Evolutionary conservation across 371 early-diverging fungal genomes (phyloP), one percentile per base, ranked within the genome.

Genomic region (Rhizomucor miehei): DNA sequence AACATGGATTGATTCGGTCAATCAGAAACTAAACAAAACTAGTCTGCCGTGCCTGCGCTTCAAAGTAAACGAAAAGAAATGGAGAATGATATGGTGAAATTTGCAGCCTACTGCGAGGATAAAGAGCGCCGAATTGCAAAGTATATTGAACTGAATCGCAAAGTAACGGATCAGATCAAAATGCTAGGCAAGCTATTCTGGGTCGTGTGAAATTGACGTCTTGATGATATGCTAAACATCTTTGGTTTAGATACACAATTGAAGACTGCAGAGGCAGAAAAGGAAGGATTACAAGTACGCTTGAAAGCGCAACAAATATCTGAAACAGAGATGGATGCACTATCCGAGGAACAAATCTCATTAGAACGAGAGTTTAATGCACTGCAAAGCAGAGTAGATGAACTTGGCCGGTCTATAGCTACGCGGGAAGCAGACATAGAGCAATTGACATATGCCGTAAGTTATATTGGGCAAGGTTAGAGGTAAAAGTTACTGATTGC

Each of bases 41-140:
- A 88, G 79, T 78, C 87, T 0, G 85, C 88, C 1, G 65, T 89
- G 2, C 68, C 71, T 19, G 60, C 60, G 16, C 60, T 84, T 19
- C 77, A 84, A 51, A 67, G 69, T 39, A 79, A 83, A 59, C 68
- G 75, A n/a, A 58, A 77, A 38, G 51, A 49, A 1, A 57, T 77
- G 44, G 57, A 51, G 38, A 43, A 41, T 0, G 68, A 72, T 20
- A 59, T 62, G 24, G 59, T 58, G 8, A 59, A 66, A 35, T 64
- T 72, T 49, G 60, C 65, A 35, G 60, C 54, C 25, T 55, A 61
- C 47, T 46, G 23, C 36, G 34, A 50, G 11, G 48, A 61, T n/a
- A 54, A 49, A 36, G 24, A 43, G 17, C 24, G 41, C 29, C 36
- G 43, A 14, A 46, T 52, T 24, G 34, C 25, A 14, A 55, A 61